Percentiles rank a stretch among this genome's conserved stretches.
Conservation (phyloP, 73 alveolate genomes). For the Breviolum minutum region DNA sequence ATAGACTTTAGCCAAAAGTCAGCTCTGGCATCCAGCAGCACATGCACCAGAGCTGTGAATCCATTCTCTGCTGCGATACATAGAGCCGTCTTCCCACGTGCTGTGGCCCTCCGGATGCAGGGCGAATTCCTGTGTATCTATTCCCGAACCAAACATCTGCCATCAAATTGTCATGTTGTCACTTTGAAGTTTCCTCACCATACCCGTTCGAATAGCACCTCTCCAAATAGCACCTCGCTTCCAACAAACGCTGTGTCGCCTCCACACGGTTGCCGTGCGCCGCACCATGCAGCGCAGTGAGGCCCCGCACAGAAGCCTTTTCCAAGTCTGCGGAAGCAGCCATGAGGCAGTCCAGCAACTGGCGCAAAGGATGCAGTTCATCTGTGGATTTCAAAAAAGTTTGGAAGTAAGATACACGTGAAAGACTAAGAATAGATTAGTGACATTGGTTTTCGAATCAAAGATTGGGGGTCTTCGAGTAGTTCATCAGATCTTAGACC, state of each 20-base stretch:
- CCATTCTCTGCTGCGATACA: slow-evolving; percentile 29
- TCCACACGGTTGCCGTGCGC: not conserved
- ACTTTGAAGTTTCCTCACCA: not conserved
- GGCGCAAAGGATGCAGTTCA: not conserved
- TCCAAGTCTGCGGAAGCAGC: slow-evolving; percentile 20
- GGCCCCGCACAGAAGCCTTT: slow-evolving; percentile 34
- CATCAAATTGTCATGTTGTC: too few relatives aligned
- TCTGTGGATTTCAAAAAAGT: too few relatives aligned
- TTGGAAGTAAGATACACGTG: too few relatives aligned
- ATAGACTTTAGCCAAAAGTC: not conserved
- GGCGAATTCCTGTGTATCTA: not conserved
- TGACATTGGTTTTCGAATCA: too few relatives aligned
- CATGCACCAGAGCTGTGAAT: not conserved
- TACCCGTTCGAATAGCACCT: not conserved
- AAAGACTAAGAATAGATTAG: too few relatives aligned
- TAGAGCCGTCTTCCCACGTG: slow-evolving; percentile 20
- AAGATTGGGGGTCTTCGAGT: too few relatives aligned
- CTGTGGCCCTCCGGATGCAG: not conserved
- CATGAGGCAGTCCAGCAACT: slow-evolving; percentile 47
- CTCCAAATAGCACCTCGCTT: not conserved
- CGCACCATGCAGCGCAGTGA: slow-evolving; percentile 68
- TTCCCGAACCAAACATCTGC: too few relatives aligned
- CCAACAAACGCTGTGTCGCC: not conserved
- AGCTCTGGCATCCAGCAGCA: slow-evolving; percentile 18
- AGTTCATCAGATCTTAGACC: too few relatives aligned